These are phyloP conservation scores for Macrolepiota fuliginosa DNA, from an alignment of 768 basidiomycete species.

Conservation along the genomic window DNA sequence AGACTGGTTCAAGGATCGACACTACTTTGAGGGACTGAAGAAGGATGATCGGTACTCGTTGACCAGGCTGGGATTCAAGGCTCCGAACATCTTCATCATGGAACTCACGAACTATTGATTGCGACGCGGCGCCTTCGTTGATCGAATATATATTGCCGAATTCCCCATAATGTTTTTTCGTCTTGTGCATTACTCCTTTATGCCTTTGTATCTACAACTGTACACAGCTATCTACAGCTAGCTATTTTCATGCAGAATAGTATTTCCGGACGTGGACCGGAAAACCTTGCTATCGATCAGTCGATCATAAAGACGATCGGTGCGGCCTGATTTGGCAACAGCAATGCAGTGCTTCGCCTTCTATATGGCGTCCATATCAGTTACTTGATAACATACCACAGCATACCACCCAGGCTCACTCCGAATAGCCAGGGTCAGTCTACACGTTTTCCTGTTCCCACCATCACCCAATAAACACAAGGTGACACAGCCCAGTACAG, in stretches of 20 bases:
- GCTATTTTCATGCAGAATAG: not conserved
- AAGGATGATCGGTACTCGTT: constrained; percentile 60
- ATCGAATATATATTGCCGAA: not conserved
- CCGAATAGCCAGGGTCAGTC: not conserved
- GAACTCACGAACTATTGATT: constrained; percentile 30
- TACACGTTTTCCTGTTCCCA: not conserved
- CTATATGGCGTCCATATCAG: not conserved
- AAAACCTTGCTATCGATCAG: not conserved
- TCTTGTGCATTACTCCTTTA: not conserved
- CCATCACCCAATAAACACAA: not conserved
- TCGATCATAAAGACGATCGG: not conserved
- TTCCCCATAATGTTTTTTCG: not conserved
- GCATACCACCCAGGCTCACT: too few relatives aligned
- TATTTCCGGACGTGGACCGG: not conserved
- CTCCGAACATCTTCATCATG: constrained; percentile 81
- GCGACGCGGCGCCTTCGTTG: not conserved
- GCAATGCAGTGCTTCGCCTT: not conserved
- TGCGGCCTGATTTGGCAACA: not conserved
- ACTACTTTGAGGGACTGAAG: constrained; percentile 64
- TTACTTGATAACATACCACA: too few relatives aligned
- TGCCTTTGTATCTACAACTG: not conserved
- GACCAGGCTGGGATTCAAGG: constrained; percentile 68
- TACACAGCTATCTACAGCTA: not conserved
- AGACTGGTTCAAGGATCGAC: constrained; percentile 80
- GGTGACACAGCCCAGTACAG: not conserved